Percentiles rank a stretch among this genome's conserved stretches.
phyloP scores from a whole-genome alignment of 129 eudicot species.

The Cynara cardunculus region DNA sequence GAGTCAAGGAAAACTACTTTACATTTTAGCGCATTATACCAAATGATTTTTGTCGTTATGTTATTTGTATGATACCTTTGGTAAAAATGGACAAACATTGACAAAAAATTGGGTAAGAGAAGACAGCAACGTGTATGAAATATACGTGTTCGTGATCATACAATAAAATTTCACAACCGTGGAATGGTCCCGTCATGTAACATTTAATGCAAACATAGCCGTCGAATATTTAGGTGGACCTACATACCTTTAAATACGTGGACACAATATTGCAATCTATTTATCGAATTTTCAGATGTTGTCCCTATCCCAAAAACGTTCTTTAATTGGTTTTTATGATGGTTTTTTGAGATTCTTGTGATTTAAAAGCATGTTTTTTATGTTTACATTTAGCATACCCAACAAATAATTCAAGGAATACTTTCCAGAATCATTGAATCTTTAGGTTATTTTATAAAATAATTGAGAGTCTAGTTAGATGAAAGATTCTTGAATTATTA shows the following conservation, averaged over 20 bases:
- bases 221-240: conserved; percentile 11
- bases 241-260: conserved; percentile 15
- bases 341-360: neutral
- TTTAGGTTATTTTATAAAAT: neutral
- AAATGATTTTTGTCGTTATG: neutral
- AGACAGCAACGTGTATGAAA: neutral
- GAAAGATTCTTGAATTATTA: conserved; percentile 27
- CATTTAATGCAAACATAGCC: neutral
- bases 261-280: neutral
- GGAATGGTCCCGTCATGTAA: conserved; percentile 23
- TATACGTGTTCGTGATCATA: neutral
- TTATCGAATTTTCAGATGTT: neutral
- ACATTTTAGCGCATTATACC: neutral
- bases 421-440: neutral
- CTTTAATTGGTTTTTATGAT: neutral
- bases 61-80: neutral
- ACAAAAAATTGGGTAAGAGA: conserved; percentile 1
- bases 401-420: neutral
- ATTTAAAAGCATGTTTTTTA: neutral
- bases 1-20: neutral
- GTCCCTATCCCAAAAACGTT: neutral
- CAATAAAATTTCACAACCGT: neutral
- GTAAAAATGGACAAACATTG: neutral
- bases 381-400: neutral
- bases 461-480: neutral